A percentile compares a stretch with the other conserved stretches of the same genome.
Evolutionary conservation across 208 protist genomes (phyloP).

Genomic region (Acanthamoeba triangularis): DNA sequence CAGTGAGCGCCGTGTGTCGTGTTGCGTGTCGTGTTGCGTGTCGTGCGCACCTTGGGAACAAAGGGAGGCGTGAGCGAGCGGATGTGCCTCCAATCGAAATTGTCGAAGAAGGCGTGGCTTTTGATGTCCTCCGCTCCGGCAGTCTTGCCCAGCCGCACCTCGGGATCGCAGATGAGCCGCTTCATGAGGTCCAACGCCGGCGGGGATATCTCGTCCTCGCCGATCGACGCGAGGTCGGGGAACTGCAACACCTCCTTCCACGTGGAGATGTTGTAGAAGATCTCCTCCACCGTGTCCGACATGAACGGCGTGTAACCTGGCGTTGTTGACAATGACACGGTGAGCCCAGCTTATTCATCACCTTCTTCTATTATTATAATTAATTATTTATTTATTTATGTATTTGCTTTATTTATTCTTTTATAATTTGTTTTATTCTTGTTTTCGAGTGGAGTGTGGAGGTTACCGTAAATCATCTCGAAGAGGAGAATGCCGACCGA

Average conservation of each 20-base stretch:
- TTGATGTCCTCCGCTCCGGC: slow-evolving; percentile 74
- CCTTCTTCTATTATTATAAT: too few relatives aligned
- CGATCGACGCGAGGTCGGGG: slow-evolving; percentile 14
- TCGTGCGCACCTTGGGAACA: neutral
- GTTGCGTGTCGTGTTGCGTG: too few relatives aligned
- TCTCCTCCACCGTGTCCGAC: slow-evolving; percentile 87
- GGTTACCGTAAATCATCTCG: slow-evolving; percentile 86
- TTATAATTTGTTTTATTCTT: slow-evolving; percentile 19
- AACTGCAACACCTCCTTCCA: slow-evolving; percentile 81
- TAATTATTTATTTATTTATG: too few relatives aligned
- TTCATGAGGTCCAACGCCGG: slow-evolving; percentile 50
- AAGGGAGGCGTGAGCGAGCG: slow-evolving; percentile 2
- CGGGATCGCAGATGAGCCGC: slow-evolving; percentile 41
- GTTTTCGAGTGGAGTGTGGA: slow-evolving; percentile 79
- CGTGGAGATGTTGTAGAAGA: slow-evolving; percentile 91
- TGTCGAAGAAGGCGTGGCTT: slow-evolving; percentile 60
- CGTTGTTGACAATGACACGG: neutral
- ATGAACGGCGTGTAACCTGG: slow-evolving; percentile 87
- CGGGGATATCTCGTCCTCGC: slow-evolving; percentile 12
- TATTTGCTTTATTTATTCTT: slow-evolving; percentile 39
- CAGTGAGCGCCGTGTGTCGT: neutral
- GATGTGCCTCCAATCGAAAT: slow-evolving; percentile 59
- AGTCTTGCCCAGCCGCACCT: slow-evolving; percentile 3
- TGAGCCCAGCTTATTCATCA: too few relatives aligned
- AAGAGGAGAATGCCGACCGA: slow-evolving; percentile 85